Percentiles rank a stretch among this genome's conserved stretches.
These are phyloP conservation scores for Aurifilum marmelostoma DNA, from an alignment of 2,329 filamentous ascomycete species.

Conservation along the genomic window DNA sequence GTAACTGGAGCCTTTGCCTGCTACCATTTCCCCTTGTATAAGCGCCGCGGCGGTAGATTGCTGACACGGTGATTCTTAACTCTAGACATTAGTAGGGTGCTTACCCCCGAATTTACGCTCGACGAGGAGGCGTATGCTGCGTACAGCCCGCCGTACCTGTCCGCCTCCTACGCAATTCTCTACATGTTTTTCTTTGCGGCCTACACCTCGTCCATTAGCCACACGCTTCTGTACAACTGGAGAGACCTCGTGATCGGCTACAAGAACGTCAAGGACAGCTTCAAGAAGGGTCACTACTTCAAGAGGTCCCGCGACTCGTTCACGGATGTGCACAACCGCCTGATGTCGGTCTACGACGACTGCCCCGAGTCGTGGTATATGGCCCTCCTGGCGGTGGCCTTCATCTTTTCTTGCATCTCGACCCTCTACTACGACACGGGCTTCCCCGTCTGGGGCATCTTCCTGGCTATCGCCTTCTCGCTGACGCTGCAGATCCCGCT, in stretches of 20 bases:
- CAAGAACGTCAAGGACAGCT: constrained; percentile 49
- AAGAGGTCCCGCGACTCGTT: constrained; percentile 35
- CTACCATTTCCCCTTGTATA: background rate
- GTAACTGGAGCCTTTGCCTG: no score
- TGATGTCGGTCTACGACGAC: constrained; percentile 44
- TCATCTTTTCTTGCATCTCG: constrained; percentile 37
- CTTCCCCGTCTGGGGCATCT: constrained; percentile 44
- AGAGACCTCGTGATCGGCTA: constrained; percentile 55
- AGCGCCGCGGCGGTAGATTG: background rate
- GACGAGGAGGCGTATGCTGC: constrained; percentile 33
- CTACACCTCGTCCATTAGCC: constrained; percentile 55
- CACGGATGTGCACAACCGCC: constrained; percentile 47
- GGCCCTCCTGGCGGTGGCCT: constrained; percentile 35
- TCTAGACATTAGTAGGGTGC: constrained; percentile 12
- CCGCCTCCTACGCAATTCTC: constrained; percentile 33
- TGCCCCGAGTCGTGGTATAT: constrained; percentile 37
- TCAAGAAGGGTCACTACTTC: constrained; percentile 45
- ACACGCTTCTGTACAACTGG: constrained; percentile 55
- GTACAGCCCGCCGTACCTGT: constrained; percentile 35
- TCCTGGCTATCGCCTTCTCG: constrained; percentile 47
- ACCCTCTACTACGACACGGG: constrained; percentile 43
- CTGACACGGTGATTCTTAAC: background rate
- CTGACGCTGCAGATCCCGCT: constrained; percentile 48
- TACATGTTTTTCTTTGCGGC: constrained; percentile 61
- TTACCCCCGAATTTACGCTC: constrained; percentile 27